phyloP scores from a whole-genome alignment of 1,284 basidiomycete genomes.

The Apiotrichum laibachii region DNA sequence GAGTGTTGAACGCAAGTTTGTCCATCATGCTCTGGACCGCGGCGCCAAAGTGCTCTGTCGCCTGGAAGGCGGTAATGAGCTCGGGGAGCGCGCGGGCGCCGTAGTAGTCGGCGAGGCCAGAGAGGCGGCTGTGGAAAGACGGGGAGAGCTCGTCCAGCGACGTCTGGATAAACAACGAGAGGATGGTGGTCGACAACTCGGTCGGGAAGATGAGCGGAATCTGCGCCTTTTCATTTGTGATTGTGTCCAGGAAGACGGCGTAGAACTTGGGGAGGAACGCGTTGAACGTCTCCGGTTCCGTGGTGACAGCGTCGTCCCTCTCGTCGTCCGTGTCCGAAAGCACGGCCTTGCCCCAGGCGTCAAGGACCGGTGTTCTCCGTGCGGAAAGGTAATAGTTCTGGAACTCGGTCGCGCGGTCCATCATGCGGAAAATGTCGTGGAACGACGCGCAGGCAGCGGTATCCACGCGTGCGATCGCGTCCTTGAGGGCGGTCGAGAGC shows the following conservation, averaged over 20 bases:
- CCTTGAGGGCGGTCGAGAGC: conserved; percentile 77
- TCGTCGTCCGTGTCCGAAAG: conserved; percentile 8
- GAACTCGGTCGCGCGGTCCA: conserved; percentile 85
- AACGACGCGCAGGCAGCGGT: conserved; percentile 55
- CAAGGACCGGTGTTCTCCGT: conserved; percentile 62
- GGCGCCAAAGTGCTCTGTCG: conserved; percentile 75
- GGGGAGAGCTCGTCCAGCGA: conserved; percentile 74
- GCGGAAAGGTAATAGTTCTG: conserved; percentile 88
- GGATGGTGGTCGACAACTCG: conserved; percentile 59
- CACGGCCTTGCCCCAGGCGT: conserved; percentile 62
- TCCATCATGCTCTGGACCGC: conserved; percentile 71
- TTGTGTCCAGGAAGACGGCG: conserved; percentile 58
- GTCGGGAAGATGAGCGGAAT: conserved; percentile 73
- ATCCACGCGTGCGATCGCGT: conserved; percentile 73
- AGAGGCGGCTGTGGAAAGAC: conserved; percentile 71
- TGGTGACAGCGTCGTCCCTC: conserved; percentile 4
- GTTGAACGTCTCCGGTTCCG: conserved; percentile 54
- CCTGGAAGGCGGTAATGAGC: conserved; percentile 66
- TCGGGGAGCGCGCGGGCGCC: conserved; percentile 64
- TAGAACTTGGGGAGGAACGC: conserved; percentile 69
- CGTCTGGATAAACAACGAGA: conserved; percentile 75
- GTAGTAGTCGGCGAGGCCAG: conserved; percentile 63
- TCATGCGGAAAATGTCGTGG: conserved; percentile 80
- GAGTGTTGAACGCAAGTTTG: conserved; percentile 53
- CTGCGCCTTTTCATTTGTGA: conserved; percentile 67